Conservation (phyloP, 208 protist genomes). For the Sergeia podlipaevii region DNA sequence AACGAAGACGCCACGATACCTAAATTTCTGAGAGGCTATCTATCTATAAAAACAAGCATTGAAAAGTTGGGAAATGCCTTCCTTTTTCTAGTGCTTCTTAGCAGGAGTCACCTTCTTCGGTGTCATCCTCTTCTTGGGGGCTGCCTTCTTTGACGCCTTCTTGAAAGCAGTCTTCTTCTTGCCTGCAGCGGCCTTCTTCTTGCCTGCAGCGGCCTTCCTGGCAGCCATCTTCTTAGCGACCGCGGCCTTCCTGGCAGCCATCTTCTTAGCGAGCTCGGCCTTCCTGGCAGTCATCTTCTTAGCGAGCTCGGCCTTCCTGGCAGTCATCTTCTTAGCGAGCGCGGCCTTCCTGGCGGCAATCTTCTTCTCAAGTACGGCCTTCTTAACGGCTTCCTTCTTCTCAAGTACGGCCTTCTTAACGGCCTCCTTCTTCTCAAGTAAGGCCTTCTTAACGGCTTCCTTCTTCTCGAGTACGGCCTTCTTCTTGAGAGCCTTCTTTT, state of each 20-base stretch:
- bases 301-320: background rate
- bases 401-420: too few relatives aligned
- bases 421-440: too few relatives aligned
- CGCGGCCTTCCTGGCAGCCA: background rate
- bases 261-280: background rate
- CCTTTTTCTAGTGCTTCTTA: too few relatives aligned
- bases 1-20: background rate
- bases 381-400: too few relatives aligned
- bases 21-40: background rate
- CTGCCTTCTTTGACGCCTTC: too few relatives aligned
- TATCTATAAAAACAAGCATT: conserved; percentile 1
- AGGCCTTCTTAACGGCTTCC: too few relatives aligned
- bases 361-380: too few relatives aligned
- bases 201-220: background rate
- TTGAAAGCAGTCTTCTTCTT: background rate
- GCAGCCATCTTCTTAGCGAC: conserved; percentile 1
- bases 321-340: background rate
- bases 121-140: conserved; percentile 1
- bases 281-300: background rate
- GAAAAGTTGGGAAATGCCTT: background rate
- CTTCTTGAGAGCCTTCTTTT: too few relatives aligned
- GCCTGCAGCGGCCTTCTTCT: background rate
- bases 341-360: background rate
- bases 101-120: conserved; percentile 2
- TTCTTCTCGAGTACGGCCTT: too few relatives aligned